Percentiles rank a stretch among this genome's conserved stretches.
phyloP scores from a whole-genome alignment of 2,329 filamentous ascomycete genomes.

The Ophiostoma sp. region DNA sequence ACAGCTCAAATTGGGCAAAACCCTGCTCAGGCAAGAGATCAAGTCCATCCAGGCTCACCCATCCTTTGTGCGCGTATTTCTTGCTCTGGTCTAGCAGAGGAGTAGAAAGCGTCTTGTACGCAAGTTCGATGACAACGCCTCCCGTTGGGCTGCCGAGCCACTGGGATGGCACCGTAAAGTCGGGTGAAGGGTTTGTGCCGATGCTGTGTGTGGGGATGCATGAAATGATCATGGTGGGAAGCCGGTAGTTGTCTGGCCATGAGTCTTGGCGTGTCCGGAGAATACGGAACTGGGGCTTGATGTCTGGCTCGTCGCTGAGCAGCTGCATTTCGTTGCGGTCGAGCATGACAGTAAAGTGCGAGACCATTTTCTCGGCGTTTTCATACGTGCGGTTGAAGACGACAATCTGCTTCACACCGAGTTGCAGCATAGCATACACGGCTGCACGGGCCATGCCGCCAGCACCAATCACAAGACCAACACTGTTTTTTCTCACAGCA shows the following conservation, averaged over 20 bases:
- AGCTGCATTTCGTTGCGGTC: constrained; percentile 32
- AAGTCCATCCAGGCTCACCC: constrained; percentile 66
- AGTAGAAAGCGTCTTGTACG: constrained; percentile 65
- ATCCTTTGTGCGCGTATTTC: constrained; percentile 50
- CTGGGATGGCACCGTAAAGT: constrained; percentile 62
- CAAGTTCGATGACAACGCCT: constrained; percentile 66
- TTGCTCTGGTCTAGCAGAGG: constrained; percentile 60
- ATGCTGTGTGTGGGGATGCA: constrained; percentile 65
- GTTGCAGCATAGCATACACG: constrained; percentile 65
- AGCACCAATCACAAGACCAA: constrained; percentile 54
- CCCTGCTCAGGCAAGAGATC: constrained; percentile 69
- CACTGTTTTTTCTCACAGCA: constrained; percentile 49
- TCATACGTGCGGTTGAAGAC: constrained; percentile 61
- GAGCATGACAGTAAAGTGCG: constrained; percentile 58
- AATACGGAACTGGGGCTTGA: constrained; percentile 39
- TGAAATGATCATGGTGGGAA: constrained; percentile 67
- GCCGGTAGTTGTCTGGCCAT: constrained; percentile 58
- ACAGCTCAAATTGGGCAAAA: constrained; percentile 69
- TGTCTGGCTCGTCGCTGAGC: constrained; percentile 23
- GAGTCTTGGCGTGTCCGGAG: constrained; percentile 50
- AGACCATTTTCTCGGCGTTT: constrained; percentile 57
- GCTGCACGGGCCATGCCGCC: constrained; percentile 69
- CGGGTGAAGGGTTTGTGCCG: constrained; percentile 54
- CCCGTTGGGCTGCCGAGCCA: constrained; percentile 67
- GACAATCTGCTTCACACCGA: constrained; percentile 67